phyloP scores from a whole-genome alignment of 768 basidiomycete species.

The Macrolepiota fuliginosa region DNA sequence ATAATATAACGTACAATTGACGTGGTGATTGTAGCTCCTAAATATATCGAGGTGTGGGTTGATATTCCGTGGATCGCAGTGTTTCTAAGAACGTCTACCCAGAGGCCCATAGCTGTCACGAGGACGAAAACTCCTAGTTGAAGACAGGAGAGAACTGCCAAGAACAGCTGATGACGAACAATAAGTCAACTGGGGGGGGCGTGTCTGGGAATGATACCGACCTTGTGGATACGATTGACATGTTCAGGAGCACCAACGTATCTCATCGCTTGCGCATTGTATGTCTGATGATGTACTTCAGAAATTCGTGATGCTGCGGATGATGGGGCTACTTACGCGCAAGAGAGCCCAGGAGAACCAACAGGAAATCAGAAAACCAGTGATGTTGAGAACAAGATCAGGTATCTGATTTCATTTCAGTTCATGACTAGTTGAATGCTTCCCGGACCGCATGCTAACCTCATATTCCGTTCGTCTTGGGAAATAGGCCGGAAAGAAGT shows the following conservation, averaged over 20 bases:
- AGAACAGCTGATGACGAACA: slow-evolving; percentile 39
- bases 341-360: slow-evolving; percentile 47
- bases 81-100: slow-evolving; percentile 52
- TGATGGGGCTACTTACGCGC: slow-evolving; percentile 26
- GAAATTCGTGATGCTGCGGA: neutral
- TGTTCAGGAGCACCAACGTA: slow-evolving; percentile 51
- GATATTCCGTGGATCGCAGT: slow-evolving; percentile 44
- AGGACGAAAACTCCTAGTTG: slow-evolving; percentile 55
- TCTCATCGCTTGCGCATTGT: slow-evolving; percentile 45
- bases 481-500: slow-evolving; percentile 47
- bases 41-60: slow-evolving; percentile 36
- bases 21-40: slow-evolving; percentile 43
- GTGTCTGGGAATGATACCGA: neutral
- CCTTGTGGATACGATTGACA: slow-evolving; percentile 47
- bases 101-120: slow-evolving; percentile 47
- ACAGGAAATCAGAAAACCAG: slow-evolving; percentile 37
- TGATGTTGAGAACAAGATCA: slow-evolving; percentile 43
- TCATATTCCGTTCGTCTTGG: slow-evolving; percentile 36
- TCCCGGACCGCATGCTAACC: slow-evolving; percentile 25
- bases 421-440: neutral
- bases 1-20: slow-evolving; percentile 34
- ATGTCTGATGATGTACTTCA: slow-evolving; percentile 29
- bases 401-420: slow-evolving; percentile 37
- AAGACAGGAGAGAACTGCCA: slow-evolving; percentile 50
- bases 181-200: neutral